Conservation (phyloP, 2,329 filamentous ascomycete genomes). For the Neonectria sp. region DNA sequence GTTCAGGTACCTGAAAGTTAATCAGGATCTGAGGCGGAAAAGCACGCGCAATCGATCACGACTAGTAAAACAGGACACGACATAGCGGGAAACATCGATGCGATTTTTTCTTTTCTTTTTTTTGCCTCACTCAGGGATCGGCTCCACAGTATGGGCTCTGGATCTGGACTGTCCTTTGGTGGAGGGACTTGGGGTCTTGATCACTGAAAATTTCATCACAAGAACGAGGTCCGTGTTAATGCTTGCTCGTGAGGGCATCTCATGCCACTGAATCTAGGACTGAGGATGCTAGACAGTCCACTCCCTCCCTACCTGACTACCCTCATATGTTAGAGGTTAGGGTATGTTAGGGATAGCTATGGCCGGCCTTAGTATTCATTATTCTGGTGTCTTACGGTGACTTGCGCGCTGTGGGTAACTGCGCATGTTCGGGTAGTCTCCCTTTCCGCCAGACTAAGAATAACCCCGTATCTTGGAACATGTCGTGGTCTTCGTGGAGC, state of each 20-base stretch:
- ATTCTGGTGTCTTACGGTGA: too few species aligned
- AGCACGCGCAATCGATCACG: slow-evolving; percentile 6
- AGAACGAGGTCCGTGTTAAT: background rate
- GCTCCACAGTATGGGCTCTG: background rate
- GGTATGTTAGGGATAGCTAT: too few species aligned
- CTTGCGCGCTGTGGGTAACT: too few species aligned
- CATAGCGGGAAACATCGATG: background rate
- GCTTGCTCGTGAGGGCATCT: slow-evolving; percentile 1
- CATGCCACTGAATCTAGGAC: background rate
- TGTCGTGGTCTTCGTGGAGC: background rate
- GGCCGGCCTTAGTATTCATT: too few species aligned
- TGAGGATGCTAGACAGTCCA: background rate
- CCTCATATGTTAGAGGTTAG: too few species aligned
- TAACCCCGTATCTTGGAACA: slow-evolving; percentile 1
- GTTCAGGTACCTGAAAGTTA: slow-evolving; percentile 12
- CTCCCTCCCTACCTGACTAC: too few species aligned
- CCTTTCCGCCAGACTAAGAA: background rate
- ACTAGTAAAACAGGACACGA: slow-evolving; percentile 6
- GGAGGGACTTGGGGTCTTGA: background rate
- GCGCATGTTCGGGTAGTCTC: too few species aligned
- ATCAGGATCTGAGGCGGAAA: background rate
- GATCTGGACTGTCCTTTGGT: too few species aligned
- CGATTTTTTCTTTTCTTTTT: background rate
- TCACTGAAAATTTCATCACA: background rate
- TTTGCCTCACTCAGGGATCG: background rate